Conservation (phyloP, 495 filamentous ascomycete genomes). For the Talaromyces adpressus region DNA sequence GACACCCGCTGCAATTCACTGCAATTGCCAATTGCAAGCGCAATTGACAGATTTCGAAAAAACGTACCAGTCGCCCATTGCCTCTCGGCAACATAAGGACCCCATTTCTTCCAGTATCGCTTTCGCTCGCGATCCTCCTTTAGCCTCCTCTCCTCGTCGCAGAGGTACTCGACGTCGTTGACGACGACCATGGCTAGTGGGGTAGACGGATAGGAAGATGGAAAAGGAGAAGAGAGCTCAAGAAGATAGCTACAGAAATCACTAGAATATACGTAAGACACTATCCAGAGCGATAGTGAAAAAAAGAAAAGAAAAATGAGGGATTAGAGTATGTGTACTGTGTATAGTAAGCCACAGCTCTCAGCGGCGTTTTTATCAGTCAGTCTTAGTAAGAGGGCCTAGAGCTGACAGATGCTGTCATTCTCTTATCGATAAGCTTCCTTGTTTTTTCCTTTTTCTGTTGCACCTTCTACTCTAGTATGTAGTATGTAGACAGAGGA, state of each 20-base stretch:
- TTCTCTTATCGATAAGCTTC: not conserved
- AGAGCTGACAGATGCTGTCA: too few relatives aligned
- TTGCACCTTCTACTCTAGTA: not conserved
- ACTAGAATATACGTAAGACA: not conserved
- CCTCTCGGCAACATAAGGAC: constrained; percentile 53
- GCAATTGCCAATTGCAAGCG: not conserved
- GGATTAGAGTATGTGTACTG: not conserved
- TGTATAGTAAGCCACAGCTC: not conserved
- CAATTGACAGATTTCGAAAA: constrained; percentile 3
- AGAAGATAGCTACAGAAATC: not conserved
- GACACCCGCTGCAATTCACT: not conserved
- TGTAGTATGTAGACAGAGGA: too few relatives aligned
- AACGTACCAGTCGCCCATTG: constrained; percentile 85
- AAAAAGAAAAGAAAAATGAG: not conserved
- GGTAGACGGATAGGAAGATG: not conserved
- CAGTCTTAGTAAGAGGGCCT: not conserved
- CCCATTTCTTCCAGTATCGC: constrained; percentile 96
- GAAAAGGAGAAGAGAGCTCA: not conserved
- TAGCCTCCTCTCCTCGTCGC: constrained; percentile 80
- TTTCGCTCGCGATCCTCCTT: constrained; percentile 72
- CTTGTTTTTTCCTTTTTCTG: not conserved
- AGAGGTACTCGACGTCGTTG: constrained; percentile 75
- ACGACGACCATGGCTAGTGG: constrained; percentile 67
- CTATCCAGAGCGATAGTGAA: not conserved
- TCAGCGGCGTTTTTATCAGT: not conserved